Base-by-base conservation (phyloP, 495 filamentous ascomycete genomes). In the Hamigera avellanea region DNA sequence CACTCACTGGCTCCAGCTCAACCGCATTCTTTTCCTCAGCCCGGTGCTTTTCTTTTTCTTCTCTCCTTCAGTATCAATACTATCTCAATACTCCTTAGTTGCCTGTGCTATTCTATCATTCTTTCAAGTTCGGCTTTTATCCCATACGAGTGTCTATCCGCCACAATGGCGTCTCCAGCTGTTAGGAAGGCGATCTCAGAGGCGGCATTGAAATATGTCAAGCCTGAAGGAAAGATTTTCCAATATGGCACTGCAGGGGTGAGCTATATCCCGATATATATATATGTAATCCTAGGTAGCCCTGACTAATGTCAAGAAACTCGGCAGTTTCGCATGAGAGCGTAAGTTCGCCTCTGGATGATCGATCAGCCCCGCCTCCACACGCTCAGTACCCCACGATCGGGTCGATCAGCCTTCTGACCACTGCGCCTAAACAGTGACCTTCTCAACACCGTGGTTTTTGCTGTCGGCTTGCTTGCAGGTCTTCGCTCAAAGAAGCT, bases 181-280 rank as follows among this genome's bases (percentile, higher is more conserved):
- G 40, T 65, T 38, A 60, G 61, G 44, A 51, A 64, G 50, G 64
- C 64, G 23, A 66, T 68, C 52, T 35, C 57, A 32, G 53, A 62
- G 37, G 64, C 64, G 17, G 62, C 61, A 27, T 44, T 51, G 44
- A 58, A 64, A 36, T 68, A 69, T 42, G 71, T 80, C 17, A 86
- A 85, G 59, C 76, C 81, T 2, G 69, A 70, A 36, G 81, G 74
- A 32, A 73, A 65, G 41, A 61, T 75, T 19, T 96, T 93, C 62
- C 72, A 78, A 45, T 99, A 99, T 75, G 91, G 91, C 46, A 99
- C 91, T 33, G 93, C 91, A 25, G 91, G 91, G 35, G 79, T 83
- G 65, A 59, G 79, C 69, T 38, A 26, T 32, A 23, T 5, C 9
- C 21, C 21, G 9, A 23, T 23, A 5, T 4, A 23, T 5, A 23